Conservation (phyloP, 2,329 filamentous ascomycete species). For the Pezizomycotina sp. region DNA sequence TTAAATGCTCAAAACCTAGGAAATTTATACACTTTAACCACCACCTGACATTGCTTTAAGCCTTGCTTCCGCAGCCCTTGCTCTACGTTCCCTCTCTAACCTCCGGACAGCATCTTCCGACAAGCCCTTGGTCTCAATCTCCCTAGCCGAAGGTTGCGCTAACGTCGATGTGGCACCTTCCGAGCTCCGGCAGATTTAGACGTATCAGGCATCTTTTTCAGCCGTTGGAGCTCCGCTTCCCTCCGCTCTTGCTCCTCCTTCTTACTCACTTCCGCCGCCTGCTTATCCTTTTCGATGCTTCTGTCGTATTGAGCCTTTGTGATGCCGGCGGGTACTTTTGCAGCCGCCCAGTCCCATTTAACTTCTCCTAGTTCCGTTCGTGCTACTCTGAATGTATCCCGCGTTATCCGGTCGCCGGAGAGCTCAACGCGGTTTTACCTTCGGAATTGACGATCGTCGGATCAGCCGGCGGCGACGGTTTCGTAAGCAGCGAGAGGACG, state of each 20-base stretch:
- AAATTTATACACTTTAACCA: too few relatives aligned
- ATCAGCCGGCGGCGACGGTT: conserved; percentile 48
- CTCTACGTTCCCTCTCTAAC: conserved; percentile 74
- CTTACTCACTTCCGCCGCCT: conserved; percentile 51
- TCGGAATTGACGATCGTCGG: conserved; percentile 55
- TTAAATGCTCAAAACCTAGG: too few relatives aligned
- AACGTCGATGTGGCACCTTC: conserved; percentile 51
- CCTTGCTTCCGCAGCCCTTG: conserved; percentile 79
- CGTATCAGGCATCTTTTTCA: conserved; percentile 28
- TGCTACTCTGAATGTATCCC: conserved; percentile 81
- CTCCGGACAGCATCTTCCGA: conserved; percentile 73
- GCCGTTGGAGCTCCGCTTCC: conserved; percentile 55
- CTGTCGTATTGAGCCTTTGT: conserved; percentile 54
- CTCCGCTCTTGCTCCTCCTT: conserved; percentile 48
- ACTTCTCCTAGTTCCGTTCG: conserved; percentile 64
- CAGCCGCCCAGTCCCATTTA: conserved; percentile 61
- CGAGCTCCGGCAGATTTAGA: conserved; percentile 31
- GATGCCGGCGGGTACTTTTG: conserved; percentile 55
- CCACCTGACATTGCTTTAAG: conserved; percentile 50
- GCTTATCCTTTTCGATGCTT: conserved; percentile 52
- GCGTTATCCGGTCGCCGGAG: conserved; percentile 65
- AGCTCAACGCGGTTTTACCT: conserved; percentile 72
- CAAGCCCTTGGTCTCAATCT: conserved; percentile 69
- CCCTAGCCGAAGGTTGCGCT: conserved; percentile 39
- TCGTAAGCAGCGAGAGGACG: conserved; percentile 58